Conservation (phyloP, 345 rosid species). For the Raphanus sativus region DNA sequence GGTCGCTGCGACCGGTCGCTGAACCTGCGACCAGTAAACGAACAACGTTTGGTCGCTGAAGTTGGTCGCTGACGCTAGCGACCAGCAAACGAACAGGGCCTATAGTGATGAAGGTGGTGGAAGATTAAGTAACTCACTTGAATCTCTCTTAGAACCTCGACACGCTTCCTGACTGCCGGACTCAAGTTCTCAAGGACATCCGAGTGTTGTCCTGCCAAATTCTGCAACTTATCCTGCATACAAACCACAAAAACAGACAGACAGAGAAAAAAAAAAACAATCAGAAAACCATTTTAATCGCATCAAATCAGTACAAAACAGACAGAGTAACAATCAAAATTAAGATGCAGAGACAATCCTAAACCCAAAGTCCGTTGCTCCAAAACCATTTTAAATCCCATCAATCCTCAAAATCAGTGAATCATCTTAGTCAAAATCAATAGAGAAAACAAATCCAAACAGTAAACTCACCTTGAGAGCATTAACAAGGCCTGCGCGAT, state of each 20-base stretch:
- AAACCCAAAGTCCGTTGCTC: neutral
- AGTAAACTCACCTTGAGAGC: constrained; percentile 60
- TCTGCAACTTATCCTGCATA: constrained; percentile 76
- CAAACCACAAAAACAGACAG: neutral
- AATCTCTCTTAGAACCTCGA: constrained; percentile 82
- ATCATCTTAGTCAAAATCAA: neutral
- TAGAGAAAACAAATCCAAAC: neutral
- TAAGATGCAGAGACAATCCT: neutral
- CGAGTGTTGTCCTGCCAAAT: constrained; percentile 71
- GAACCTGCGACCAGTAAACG: too few relatives aligned
- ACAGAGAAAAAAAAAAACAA: too few relatives aligned
- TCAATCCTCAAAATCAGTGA: neutral
- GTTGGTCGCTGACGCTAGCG: too few relatives aligned
- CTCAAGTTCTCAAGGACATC: constrained; percentile 68
- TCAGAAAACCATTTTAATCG: neutral
- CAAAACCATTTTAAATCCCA: neutral
- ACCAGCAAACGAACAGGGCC: too few relatives aligned
- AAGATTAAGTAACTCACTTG: constrained; percentile 52
- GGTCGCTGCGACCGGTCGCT: too few relatives aligned
- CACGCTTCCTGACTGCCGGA: constrained; percentile 77
- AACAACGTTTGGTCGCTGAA: too few relatives aligned
- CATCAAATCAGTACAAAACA: constrained; percentile 23
- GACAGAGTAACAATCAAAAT: neutral
- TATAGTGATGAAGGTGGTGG: neutral
- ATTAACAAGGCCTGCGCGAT: constrained; percentile 76